phyloP scores from a whole-genome alignment of 345 rosid genomes.

The Aegle marmelos region DNA sequence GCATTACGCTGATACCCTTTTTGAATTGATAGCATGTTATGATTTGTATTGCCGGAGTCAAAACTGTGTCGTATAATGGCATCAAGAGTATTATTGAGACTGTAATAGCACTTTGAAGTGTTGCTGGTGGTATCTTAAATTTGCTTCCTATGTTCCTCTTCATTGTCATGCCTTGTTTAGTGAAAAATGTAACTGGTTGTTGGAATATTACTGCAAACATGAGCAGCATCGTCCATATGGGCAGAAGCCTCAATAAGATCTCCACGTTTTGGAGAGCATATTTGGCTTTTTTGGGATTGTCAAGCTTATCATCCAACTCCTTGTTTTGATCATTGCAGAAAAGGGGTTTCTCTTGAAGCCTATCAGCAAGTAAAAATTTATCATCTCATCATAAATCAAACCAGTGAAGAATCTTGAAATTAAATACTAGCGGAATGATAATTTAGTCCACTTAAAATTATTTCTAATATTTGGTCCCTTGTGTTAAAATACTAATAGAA shows the following conservation, averaged over 20 bases:
- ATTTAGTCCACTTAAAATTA: neutral
- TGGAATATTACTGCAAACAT: constrained; percentile 90
- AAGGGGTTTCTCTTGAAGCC: constrained; percentile 82
- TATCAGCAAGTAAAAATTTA: constrained; percentile 16
- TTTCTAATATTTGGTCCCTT: too few species aligned
- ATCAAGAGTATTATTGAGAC: constrained; percentile 79
- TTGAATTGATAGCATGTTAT: constrained; percentile 31
- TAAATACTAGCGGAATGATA: neutral
- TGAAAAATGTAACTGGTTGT: constrained; percentile 81
- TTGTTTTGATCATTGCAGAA: constrained; percentile 27
- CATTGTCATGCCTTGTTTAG: constrained; percentile 96
- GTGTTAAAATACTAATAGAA: too few species aligned
- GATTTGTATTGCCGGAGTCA: constrained; percentile 49
- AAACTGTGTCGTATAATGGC: constrained; percentile 65
- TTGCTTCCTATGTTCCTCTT: constrained; percentile 57
- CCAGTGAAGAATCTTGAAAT: neutral
- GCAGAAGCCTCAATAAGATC: constrained; percentile 56
- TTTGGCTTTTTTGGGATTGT: constrained; percentile 19
- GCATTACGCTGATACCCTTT: constrained; percentile 60
- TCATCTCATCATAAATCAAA: constrained; percentile 1
- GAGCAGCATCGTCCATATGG: constrained; percentile 89
- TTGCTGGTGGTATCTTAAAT: constrained; percentile 90
- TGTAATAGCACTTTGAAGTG: constrained; percentile 81
- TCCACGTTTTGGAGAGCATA: constrained; percentile 36
- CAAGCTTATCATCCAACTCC: constrained; percentile 7